Evolutionary conservation across 495 filamentous ascomycete genomes (phyloP).

Genomic region (Trichoderma reesei): DNA sequence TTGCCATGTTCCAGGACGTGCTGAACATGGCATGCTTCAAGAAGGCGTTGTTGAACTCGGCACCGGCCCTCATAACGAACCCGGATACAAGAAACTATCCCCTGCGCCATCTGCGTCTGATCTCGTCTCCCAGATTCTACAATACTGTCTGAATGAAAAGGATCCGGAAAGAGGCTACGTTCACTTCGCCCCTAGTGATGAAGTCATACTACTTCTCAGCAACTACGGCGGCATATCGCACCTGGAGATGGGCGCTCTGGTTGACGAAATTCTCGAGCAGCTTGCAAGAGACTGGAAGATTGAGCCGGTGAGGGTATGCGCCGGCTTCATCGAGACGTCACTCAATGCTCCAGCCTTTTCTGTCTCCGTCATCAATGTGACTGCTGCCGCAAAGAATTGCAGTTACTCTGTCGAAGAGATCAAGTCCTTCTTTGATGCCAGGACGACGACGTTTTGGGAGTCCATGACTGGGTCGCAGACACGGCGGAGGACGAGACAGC

Average conservation of each 20-base stretch:
- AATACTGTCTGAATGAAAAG: slow-evolving; percentile 43
- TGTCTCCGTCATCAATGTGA: slow-evolving; percentile 48
- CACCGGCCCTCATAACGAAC: slow-evolving; percentile 56
- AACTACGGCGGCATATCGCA: slow-evolving; percentile 56
- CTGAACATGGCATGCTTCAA: slow-evolving; percentile 41
- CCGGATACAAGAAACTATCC: slow-evolving; percentile 44
- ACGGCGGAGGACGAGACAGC: slow-evolving; percentile 24
- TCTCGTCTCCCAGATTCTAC: slow-evolving; percentile 44
- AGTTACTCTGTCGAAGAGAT: slow-evolving; percentile 39
- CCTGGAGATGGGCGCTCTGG: slow-evolving; percentile 49
- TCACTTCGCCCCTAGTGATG: slow-evolving; percentile 42
- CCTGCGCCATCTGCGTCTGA: slow-evolving; percentile 45
- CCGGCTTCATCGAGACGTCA: slow-evolving; percentile 47
- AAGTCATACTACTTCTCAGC: slow-evolving; percentile 48
- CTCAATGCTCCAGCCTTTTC: slow-evolving; percentile 55
- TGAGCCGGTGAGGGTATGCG: slow-evolving; percentile 31
- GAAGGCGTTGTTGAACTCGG: slow-evolving; percentile 45
- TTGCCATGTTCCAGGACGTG: slow-evolving; percentile 52
- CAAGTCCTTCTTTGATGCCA: slow-evolving; percentile 42
- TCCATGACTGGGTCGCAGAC: slow-evolving; percentile 31
- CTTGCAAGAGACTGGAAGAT: slow-evolving; percentile 33
- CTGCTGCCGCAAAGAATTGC: slow-evolving; percentile 33
- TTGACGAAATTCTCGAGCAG: slow-evolving; percentile 42
- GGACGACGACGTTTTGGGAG: slow-evolving; percentile 46
- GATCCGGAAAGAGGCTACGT: slow-evolving; percentile 51